Base-by-base conservation (phyloP, 2,329 filamentous ascomycete species). In the Cordyceps militaris region DNA sequence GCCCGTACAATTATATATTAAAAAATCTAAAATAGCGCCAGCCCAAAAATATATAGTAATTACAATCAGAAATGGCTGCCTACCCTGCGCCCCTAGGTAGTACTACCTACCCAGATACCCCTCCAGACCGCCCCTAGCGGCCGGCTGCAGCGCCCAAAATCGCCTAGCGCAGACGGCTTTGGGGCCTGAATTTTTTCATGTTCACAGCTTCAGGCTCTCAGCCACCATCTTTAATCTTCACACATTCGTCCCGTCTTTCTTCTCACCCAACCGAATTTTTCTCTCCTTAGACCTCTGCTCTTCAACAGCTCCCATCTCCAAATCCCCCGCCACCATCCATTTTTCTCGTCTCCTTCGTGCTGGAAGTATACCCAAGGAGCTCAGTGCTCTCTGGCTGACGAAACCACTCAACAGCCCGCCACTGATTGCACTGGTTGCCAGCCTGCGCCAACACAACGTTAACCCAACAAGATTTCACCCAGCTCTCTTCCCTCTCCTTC, bases 101-200 rank as follows among this genome's bases (percentile, higher is more conserved):
- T 44, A 36, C 8, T 14, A 36, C 13, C 13, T 36, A 36, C 8
- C 8, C 13, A 21, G 9, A 28, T 32, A 19, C 40, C 53, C 53
- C 32, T 56, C 53, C 30, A 32, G 49, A 52, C 49, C 47, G 47
- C 56, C 49, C 42, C 42, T 28, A 54, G 52, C 32, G 30, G 32
- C 40, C 40, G 19, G 26, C 26, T 26, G 28, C 40, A 34, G n/a
- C 2, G 42, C 65, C 62, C 11, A 26, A 64, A 63, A 30, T 48
- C 50, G 59, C 36, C 55, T 67, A 66, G 64, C 40, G 49, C 28
- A 23, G 8, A 16, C 43, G 58, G 47, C 51, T 62, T 64, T 59
- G 57, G 57, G 53, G 54, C 60, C 58, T 61, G 60, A 28, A 38
- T 47, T 55, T 36, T 47, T 55, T 23, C 40, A 9, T 34, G 14